Base-by-base conservation (phyloP, 176 grass and related monocot genomes). In the Dactylis glomerata region DNA sequence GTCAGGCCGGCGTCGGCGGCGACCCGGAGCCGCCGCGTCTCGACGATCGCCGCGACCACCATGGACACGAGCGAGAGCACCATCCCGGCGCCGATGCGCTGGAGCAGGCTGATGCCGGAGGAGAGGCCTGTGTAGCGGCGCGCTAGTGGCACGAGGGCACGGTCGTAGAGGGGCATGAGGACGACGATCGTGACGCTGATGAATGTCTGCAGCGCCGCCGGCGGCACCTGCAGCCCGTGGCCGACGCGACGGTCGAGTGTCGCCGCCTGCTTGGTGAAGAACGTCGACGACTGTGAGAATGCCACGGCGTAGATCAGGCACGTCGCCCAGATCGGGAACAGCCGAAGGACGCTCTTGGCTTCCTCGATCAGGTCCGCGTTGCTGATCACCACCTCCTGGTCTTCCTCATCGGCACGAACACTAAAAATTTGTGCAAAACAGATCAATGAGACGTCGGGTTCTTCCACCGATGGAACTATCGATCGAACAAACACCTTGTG, bases 81-180 rank as follows among this genome's bases (percentile, higher is more conserved):
- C 87, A 88, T 88, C 20, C 92, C 92, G 1, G 34, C 3, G 77
- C 92, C 92, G 78, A 92, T 80, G n/a, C 92, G 90, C 75, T 94
- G 92, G 32, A 94, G 87, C 89, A 94, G 80, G 66, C 89, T 94
- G 87, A 94, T 71, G 14, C 92, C 92, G 0, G 87, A 85, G 20
- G 87, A 69, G 11, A 49, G 16, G 22, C 82, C 82, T 0, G 92
- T 42, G 76, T 76, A 85, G 22, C 73, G 83, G 24, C 92, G 75
- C 11, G 77, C 55, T 6, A 82, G 27, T 1, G 89, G 92, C 36
- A 94, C 87, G 51, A 94, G 5, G 59, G 85, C 19, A 12, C 87
- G 89, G 42, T 94, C 92, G 51, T 94, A 94, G 67, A 94, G 27
- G 15, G 78, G 84, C 67, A 91, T 80, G 42, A 87, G 80, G 2